These are phyloP conservation scores for Cystobasidium sp. DNA, from an alignment of 1,284 basidiomycete species.

Conservation along the genomic window DNA sequence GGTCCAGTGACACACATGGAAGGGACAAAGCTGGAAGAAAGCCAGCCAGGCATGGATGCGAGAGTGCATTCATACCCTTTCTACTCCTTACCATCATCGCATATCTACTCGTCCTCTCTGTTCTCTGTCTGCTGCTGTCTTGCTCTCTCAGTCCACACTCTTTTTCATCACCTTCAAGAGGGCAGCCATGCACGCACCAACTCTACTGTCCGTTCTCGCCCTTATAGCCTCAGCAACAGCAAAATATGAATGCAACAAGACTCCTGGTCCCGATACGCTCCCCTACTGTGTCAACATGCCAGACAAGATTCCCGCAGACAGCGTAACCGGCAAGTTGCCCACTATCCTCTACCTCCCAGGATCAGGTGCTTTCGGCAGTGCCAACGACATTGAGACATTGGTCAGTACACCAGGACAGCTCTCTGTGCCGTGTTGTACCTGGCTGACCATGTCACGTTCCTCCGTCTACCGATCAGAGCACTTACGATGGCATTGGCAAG, in stretches of 20 bases:
- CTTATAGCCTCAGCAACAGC: too few relatives aligned
- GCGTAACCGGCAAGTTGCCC: not conserved
- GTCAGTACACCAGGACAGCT: not conserved
- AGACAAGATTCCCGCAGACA: not conserved
- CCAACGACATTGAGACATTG: not conserved
- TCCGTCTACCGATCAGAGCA: not conserved
- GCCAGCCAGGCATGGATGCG: not conserved
- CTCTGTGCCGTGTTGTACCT: not conserved
- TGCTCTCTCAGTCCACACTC: too few relatives aligned
- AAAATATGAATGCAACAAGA: too few relatives aligned
- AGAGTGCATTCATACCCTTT: not conserved
- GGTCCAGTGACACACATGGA: not conserved
- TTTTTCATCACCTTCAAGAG: too few relatives aligned
- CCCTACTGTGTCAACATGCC: slow-evolving; percentile 1
- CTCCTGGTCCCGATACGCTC: too few relatives aligned
- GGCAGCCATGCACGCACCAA: too few relatives aligned
- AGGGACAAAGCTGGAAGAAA: not conserved
- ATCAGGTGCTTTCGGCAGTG: not conserved
- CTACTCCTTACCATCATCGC: too few relatives aligned
- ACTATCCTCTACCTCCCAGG: slow-evolving; percentile 1
- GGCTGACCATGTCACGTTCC: not conserved
- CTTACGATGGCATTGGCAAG: slow-evolving; percentile 37
- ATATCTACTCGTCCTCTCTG: too few relatives aligned
- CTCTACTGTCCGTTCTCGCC: too few relatives aligned
- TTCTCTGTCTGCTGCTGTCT: too few relatives aligned